Percentiles rank a stretch among this genome's conserved stretches.
phyloP scores from a whole-genome alignment of 1,284 basidiomycete species.

The Sporisorium exsertum region DNA sequence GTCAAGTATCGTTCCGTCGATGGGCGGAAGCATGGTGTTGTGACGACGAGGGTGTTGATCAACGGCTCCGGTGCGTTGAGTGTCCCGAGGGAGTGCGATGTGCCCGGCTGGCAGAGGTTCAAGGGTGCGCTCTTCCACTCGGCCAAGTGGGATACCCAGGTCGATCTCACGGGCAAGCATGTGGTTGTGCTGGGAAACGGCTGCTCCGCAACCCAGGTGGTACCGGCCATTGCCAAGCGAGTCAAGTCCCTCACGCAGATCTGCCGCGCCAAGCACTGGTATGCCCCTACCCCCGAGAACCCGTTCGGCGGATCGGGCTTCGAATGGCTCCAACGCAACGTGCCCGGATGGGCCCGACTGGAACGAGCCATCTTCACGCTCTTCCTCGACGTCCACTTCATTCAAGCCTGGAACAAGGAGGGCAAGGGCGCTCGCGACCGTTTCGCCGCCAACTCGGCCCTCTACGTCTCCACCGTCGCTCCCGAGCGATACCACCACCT shows the following conservation, averaged over 20 bases:
- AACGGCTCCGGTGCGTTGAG: slow-evolving; percentile 44
- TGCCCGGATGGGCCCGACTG: slow-evolving; percentile 28
- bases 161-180: slow-evolving; percentile 58
- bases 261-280: slow-evolving; percentile 52
- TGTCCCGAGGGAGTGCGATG: slow-evolving; percentile 46
- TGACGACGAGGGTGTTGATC: slow-evolving; percentile 33
- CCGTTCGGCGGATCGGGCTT: slow-evolving; percentile 15
- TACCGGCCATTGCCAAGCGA: slow-evolving; percentile 34
- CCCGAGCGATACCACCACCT: slow-evolving; percentile 57
- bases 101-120: slow-evolving; percentile 46
- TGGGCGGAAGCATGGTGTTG: slow-evolving; percentile 12
- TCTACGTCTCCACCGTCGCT: slow-evolving; percentile 48
- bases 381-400: slow-evolving; percentile 41
- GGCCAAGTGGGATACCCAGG: slow-evolving; percentile 62
- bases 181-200: slow-evolving; percentile 65
- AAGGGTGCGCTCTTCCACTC: slow-evolving; percentile 63
- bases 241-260: slow-evolving; percentile 48
- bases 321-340: slow-evolving; percentile 22
- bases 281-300: slow-evolving; percentile 39
- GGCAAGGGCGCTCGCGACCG: slow-evolving; percentile 34
- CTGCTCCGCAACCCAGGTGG: slow-evolving; percentile 61
- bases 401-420: slow-evolving; percentile 22
- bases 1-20: slow-evolving; percentile 28
- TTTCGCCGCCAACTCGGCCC: slow-evolving; percentile 22
- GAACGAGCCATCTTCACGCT: slow-evolving; percentile 38